Conservation (phyloP, 2,329 filamentous ascomycete species). For the Cadophora luteo-olivacea region DNA sequence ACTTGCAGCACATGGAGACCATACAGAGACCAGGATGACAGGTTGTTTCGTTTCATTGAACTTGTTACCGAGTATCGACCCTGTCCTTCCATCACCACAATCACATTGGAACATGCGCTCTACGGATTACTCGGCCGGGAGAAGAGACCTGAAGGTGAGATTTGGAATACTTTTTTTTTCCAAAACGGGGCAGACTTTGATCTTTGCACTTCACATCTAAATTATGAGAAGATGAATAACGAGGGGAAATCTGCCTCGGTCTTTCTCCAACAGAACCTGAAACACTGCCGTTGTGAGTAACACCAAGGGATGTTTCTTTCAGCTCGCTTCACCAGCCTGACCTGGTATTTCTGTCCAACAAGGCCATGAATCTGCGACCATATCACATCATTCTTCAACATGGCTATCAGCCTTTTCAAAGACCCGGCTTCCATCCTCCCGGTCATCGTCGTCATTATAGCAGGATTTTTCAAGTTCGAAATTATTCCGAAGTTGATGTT, state of each 20-base stretch:
- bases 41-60: slow-evolving; percentile 11
- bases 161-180: neutral
- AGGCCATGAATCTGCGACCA: slow-evolving; percentile 5
- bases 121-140: slow-evolving; percentile 4
- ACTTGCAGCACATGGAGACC: slow-evolving; percentile 8
- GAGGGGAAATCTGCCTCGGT: slow-evolving; percentile 1
- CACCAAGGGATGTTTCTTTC: neutral
- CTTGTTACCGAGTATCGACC: slow-evolving; percentile 9
- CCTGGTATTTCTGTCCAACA: slow-evolving; percentile 7
- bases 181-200: neutral
- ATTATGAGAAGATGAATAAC: neutral
- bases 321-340: neutral
- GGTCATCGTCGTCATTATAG: neutral
- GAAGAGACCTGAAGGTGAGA: neutral
- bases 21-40: neutral
- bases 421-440: slow-evolving; percentile 15
- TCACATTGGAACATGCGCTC: neutral
- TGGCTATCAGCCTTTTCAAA: neutral
- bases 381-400: neutral
- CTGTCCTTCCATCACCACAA: neutral
- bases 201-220: neutral
- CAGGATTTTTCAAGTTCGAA: neutral
- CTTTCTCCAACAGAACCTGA: neutral
- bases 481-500: neutral
- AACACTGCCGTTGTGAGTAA: slow-evolving; percentile 5